A percentile compares a stretch with the other conserved stretches of the same genome.
These are phyloP conservation scores for Hansenula sp. DNA, from an alignment of 1,139 yeast species.

Conservation along the genomic window DNA sequence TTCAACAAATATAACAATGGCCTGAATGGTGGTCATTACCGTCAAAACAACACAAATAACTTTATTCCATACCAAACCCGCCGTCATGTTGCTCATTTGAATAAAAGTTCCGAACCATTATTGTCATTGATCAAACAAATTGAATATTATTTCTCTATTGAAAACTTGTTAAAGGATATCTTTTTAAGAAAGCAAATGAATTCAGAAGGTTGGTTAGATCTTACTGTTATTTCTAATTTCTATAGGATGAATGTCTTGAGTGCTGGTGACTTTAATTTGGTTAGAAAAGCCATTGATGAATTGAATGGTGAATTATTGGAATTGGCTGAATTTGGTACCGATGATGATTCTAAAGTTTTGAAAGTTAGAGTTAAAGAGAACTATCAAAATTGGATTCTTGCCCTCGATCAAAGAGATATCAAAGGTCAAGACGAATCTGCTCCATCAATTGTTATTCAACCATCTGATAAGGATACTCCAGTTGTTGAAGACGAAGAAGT, in stretches of 20 bases:
- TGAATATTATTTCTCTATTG: conserved; percentile 85
- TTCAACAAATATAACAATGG: conserved; percentile 11
- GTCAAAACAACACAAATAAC: conserved; percentile 2
- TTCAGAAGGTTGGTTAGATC: conserved; percentile 66
- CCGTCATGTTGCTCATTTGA: conserved; percentile 17
- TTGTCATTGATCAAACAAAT: conserved; percentile 48
- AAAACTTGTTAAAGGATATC: conserved; percentile 79
- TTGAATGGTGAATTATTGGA: conserved; percentile 32
- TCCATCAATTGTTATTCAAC: conserved; percentile 6
- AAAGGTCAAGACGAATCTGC: conserved; percentile 32
- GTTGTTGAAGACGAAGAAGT: too few species aligned
- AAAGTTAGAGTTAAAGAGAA: conserved; percentile 41
- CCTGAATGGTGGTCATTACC: conserved; percentile 4
- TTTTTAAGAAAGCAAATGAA: conserved; percentile 80
- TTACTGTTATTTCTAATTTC: conserved; percentile 62
- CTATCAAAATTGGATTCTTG: conserved; percentile 48
- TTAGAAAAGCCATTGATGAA: conserved; percentile 46
- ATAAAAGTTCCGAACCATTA: conserved; percentile 17
- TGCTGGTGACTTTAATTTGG: conserved; percentile 42
- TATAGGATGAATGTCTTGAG: conserved; percentile 66
- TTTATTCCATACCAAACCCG: conserved; percentile 15
- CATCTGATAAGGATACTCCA: not conserved
- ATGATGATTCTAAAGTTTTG: too few species aligned
- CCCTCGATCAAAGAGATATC: conserved; percentile 40
- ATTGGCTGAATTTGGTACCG: conserved; percentile 22